Conservation (phyloP, 2,329 filamentous ascomycete species). For the Penicillium glabrum region DNA sequence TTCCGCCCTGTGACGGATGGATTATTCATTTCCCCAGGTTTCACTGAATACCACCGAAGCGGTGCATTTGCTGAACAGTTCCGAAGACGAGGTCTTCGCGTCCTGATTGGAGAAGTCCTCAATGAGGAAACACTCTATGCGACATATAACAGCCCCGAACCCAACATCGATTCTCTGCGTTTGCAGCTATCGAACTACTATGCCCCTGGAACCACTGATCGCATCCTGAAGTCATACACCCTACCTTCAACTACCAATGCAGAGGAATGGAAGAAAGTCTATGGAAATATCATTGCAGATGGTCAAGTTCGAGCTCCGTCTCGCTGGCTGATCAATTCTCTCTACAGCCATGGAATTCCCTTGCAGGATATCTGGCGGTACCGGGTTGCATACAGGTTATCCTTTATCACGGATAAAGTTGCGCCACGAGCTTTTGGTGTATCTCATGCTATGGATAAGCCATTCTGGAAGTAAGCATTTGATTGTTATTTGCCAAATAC, state of each 20-base stretch:
- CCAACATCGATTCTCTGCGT: conserved; percentile 32
- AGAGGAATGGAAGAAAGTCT: conserved; percentile 39
- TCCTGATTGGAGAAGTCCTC: conserved; percentile 46
- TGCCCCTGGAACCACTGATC: conserved; percentile 38
- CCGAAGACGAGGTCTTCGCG: conserved; percentile 30
- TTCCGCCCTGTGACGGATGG: conserved; percentile 49
- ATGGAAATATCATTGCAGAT: conserved; percentile 39
- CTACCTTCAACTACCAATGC: conserved; percentile 32
- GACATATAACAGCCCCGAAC: conserved; percentile 40
- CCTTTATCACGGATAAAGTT: conserved; percentile 43
- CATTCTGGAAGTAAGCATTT: conserved; percentile 44
- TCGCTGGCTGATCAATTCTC: conserved; percentile 17
- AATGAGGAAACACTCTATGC: conserved; percentile 49
- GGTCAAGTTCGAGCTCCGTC: conserved; percentile 23
- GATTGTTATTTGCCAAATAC: not conserved
- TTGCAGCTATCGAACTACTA: conserved; percentile 48
- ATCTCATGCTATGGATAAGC: conserved; percentile 44
- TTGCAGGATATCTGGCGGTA: conserved; percentile 44
- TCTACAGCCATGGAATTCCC: conserved; percentile 31
- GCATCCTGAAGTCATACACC: conserved; percentile 37
- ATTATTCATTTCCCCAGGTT: conserved; percentile 40
- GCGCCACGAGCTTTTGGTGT: conserved; percentile 33
- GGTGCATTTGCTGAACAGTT: conserved; percentile 42
- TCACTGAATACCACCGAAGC: conserved; percentile 41
- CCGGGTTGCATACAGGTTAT: conserved; percentile 43